Evolutionary conservation across 768 basidiomycete species (phyloP), one percentile per base, ranked within the genome.

Genomic region (Termitomyces sp.): DNA sequence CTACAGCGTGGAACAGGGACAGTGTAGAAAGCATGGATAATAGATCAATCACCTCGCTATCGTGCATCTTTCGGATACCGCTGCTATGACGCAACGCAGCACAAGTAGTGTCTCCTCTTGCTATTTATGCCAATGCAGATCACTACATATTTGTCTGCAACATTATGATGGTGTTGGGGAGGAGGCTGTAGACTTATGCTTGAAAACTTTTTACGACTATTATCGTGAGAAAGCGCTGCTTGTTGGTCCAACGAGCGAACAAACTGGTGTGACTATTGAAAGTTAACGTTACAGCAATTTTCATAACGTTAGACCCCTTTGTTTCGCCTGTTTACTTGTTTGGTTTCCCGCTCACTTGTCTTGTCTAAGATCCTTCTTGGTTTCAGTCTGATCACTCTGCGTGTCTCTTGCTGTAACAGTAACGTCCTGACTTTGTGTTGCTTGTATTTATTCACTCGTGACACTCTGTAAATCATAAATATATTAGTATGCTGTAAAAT

Each of bases 91-190:
- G 20, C 22, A 22, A 4, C 22, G 20, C 44, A 24, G 44, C 3
- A 11, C 24, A 4, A 20, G 44, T 45, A 20, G 22, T 45, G 44
- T 12, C 24, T 4, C 20, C 20, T 24, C 20, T 13, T 12, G 27
- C 4, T 33, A 33, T 6, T 46, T 11, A 66, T 81, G 61, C 81
- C 82, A 4, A 58, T 79, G 41, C 78, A 81, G 55, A 64, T 83
- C 47, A 77, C 76, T 58, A 78, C 78, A 3, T 78, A 80, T 61
- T 58, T 81, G 55, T 73, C 73, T 33, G 73, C 77, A 9, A 79
- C 81, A 58, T 65, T 81, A 37, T 83, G 27, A 80, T 63, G 81
- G 78, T 18, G 72, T 85, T n/a, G 80, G 80, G 7, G 81, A 82
- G 69, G 80, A 81, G 65, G 81, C 80, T 12, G 80, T 78, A 1